Conservation (phyloP, 1,284 basidiomycete genomes). For the Apiotrichum sp. region DNA sequence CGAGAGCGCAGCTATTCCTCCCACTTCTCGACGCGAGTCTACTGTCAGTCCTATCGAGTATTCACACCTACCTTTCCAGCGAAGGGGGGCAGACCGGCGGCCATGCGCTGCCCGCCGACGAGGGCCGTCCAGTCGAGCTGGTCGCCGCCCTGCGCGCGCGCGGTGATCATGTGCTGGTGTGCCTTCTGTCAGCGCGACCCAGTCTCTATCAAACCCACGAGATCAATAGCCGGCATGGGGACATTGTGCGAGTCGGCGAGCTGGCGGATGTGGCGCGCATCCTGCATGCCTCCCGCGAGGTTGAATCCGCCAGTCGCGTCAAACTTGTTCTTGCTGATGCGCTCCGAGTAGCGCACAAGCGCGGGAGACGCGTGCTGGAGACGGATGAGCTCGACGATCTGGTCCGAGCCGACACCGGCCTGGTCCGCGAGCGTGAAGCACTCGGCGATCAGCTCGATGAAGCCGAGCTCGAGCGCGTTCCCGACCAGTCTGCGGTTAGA, state of each 20-base stretch:
- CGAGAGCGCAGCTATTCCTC: background rate
- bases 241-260: conserved; percentile 58
- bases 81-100: conserved; percentile 45
- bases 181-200: conserved; percentile 5
- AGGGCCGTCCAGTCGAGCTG: conserved; percentile 46
- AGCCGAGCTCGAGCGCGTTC: conserved; percentile 43
- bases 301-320: conserved; percentile 73
- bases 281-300: conserved; percentile 83
- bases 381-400: conserved; percentile 56
- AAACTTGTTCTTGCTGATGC: conserved; percentile 55
- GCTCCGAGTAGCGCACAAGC: conserved; percentile 26
- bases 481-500: conserved; percentile 33
- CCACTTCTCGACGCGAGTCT: conserved; percentile 15
- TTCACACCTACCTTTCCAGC: conserved; percentile 32
- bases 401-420: conserved; percentile 64
- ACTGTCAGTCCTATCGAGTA: background rate
- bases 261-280: conserved; percentile 54
- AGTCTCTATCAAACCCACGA: conserved; percentile 35
- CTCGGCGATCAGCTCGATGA: conserved; percentile 73
- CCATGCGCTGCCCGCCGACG: conserved; percentile 46
- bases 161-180: conserved; percentile 70
- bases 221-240: conserved; percentile 73
- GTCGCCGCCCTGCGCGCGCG: conserved; percentile 55
- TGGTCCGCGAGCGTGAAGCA: conserved; percentile 77
- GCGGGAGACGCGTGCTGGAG: conserved; percentile 44